Evolutionary conservation across 805 yeast species (phyloP), one percentile per base, ranked within the genome.

Genomic region (Monosporozyma solicola): DNA sequence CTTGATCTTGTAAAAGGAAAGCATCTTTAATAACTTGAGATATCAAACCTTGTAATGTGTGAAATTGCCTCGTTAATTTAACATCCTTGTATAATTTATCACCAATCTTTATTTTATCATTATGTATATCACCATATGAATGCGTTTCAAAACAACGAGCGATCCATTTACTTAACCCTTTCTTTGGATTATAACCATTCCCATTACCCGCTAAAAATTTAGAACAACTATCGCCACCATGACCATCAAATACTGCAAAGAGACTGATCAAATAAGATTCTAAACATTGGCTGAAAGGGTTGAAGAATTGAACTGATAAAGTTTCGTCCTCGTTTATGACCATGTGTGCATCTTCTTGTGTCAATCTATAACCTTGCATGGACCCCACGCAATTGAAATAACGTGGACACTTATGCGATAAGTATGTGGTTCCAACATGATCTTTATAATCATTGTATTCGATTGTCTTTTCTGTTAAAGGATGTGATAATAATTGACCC

Each of bases 191-290:
- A 51, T 57, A 57, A 33, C 51, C 58, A 41, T 48, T 51, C 5
- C 45, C 51, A 35, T 55, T 53, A n/a, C 56, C 68, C 44, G 82
- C 74, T 4, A 85, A 67, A 56, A 71, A 79, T 37, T 74, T 74
- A 1, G 91, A 82, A 24, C 85, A 76, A 27, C 77, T 76, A 5
- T 77, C 73, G 15, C 92, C 91, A 2, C 95, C 95, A 65, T 86
- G 95, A 2, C 95, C 95, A 67, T 86, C 95, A 67, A 84, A 86
- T 1, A 86, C 85, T 0, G 85, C 89, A 65, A 83, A 84, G 2
- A 85, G 74, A 53, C 74, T 73, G 5, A 67, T 51, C 31, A 59
- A 56, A 46, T 58, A 58, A 5, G 57, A 49, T 6, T 63, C 61
- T 5, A 60, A 54, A 39, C 58, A 63, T 9, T 65, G 61, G 43